Evolutionary conservation across 1,139 yeast genomes (phyloP).

Genomic region (Yamadazyma siamensis): DNA sequence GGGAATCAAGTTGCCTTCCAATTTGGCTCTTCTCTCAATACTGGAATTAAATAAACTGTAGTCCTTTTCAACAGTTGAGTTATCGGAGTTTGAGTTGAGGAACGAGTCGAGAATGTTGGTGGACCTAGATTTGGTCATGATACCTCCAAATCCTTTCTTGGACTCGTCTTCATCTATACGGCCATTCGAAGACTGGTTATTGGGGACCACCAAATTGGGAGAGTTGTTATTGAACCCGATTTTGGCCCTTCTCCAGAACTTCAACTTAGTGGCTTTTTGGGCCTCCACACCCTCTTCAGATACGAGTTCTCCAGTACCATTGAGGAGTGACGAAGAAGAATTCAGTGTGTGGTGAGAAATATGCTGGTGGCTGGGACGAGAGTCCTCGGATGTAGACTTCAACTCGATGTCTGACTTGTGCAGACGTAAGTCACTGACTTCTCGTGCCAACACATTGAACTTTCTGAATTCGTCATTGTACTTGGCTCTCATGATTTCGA

Average conservation of each 20-base stretch:
- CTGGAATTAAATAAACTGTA: constrained; percentile 45
- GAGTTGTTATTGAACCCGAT: constrained; percentile 16
- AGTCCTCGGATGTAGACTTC: constrained; percentile 8
- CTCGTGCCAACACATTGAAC: constrained; percentile 26
- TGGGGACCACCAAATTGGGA: constrained; percentile 8
- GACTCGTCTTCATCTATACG: constrained; percentile 7
- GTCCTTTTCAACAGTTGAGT: constrained; percentile 10
- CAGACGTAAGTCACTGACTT: constrained; percentile 26
- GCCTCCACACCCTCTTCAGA: constrained; percentile 36
- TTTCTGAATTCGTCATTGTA: constrained; percentile 21
- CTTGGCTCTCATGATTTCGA: constrained; percentile 21
- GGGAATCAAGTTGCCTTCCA: constrained; percentile 66
- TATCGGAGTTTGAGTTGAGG: constrained; percentile 17
- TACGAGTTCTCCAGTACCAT: constrained; percentile 6
- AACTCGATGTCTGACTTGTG: constrained; percentile 17
- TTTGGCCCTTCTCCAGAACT: constrained; percentile 55
- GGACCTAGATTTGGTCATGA: constrained; percentile 42
- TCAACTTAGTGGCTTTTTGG: constrained; percentile 44
- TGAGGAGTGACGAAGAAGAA: constrained; percentile 13
- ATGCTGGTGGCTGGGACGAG: constrained; percentile 2
- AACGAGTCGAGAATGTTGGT: constrained; percentile 45
- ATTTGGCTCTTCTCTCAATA: constrained; percentile 54
- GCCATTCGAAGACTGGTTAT: constrained; percentile 3
- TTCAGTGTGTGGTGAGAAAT: constrained; percentile 9
- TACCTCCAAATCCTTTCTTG: constrained; percentile 9